phyloP scores from a whole-genome alignment of 768 basidiomycete species.

The Amanita inopinata region DNA sequence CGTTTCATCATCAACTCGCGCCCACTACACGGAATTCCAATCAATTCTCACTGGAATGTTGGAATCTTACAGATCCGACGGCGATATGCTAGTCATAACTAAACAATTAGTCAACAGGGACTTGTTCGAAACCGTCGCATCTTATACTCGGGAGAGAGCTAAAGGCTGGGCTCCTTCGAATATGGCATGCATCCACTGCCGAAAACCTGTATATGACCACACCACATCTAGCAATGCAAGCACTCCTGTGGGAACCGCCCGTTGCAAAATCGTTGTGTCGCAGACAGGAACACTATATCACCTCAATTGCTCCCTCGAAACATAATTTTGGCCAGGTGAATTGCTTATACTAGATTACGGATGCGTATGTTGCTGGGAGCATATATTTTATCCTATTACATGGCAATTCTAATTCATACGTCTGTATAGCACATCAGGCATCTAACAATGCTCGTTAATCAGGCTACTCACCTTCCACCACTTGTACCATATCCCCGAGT shows the following conservation, averaged over 20 bases:
- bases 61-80: constrained; percentile 87
- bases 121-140: constrained; percentile 63
- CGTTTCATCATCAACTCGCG: constrained; percentile 45
- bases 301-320: constrained; percentile 24
- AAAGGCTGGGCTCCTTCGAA: constrained; percentile 52
- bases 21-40: constrained; percentile 85
- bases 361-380: too few relatives aligned
- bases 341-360: constrained; percentile 1
- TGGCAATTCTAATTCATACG: constrained; percentile 1
- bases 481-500: constrained; percentile 53
- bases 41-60: constrained; percentile 91
- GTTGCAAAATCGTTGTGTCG: constrained; percentile 33
- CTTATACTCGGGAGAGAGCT: constrained; percentile 43
- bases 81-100: constrained; percentile 80
- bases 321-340: constrained; percentile 6
- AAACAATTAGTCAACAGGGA: constrained; percentile 76
- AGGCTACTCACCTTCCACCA: constrained; percentile 23
- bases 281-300: constrained; percentile 59
- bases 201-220: constrained; percentile 29
- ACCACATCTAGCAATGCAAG: constrained; percentile 1
- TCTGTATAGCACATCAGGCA: not conserved
- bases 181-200: constrained; percentile 45
- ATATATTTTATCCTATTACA: not conserved
- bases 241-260: constrained; percentile 12
- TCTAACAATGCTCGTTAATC: not conserved